phyloP scores from a whole-genome alignment of 2,329 filamentous ascomycete species.

The Rhinocladiella similis region DNA sequence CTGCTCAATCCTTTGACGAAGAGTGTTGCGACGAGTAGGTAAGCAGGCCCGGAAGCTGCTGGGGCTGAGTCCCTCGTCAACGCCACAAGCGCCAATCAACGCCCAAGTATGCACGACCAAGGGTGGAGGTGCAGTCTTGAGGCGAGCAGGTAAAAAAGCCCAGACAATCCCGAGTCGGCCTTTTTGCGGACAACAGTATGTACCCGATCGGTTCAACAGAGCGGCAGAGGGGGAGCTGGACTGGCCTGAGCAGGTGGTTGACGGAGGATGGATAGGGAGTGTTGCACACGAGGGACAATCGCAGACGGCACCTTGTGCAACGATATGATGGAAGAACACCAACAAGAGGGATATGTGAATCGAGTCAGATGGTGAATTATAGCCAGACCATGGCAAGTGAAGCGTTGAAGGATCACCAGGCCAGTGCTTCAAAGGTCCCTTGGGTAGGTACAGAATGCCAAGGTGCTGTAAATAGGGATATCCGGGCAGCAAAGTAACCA shows the following conservation, averaged over 20 bases:
- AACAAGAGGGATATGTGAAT: constrained; percentile 2
- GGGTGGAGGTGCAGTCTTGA: background rate
- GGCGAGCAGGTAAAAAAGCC: background rate
- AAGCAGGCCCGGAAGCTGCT: background rate
- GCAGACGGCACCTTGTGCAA: constrained; percentile 3
- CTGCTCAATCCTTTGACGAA: background rate
- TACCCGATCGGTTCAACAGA: constrained; percentile 4
- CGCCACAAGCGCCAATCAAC: background rate
- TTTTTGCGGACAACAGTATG: background rate
- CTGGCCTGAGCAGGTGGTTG: background rate
- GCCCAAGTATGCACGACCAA: background rate
- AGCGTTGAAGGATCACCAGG: background rate
- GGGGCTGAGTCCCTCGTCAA: background rate
- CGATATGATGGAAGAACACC: background rate
- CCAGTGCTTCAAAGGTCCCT: background rate
- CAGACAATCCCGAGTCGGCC: background rate
- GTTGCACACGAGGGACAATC: constrained; percentile 10
- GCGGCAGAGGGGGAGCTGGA: background rate
- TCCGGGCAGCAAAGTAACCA: no score
- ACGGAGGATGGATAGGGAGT: constrained; percentile 4
- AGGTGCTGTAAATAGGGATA: no score
- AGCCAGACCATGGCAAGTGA: background rate
- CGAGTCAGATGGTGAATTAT: background rate
- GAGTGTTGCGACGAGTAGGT: constrained; percentile 2
- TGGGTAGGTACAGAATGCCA: no score